These are phyloP conservation scores for Termitomyces sp. DNA, from an alignment of 768 basidiomycete species.

Conservation along the genomic window DNA sequence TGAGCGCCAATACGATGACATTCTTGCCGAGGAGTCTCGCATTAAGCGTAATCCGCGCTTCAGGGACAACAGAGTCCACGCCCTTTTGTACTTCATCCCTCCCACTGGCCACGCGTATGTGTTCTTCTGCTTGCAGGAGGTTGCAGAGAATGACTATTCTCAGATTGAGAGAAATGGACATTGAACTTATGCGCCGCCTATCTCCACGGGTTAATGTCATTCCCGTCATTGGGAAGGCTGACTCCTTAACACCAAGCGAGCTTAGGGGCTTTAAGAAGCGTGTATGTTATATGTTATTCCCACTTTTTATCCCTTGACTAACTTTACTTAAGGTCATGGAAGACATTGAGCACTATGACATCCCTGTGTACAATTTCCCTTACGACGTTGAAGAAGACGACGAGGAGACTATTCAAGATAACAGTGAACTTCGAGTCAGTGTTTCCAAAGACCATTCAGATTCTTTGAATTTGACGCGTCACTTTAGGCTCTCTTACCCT, in stretches of 20 bases:
- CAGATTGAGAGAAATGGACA: slow-evolving; percentile 95
- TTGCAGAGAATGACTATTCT: slow-evolving; percentile 1
- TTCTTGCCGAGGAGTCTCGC: slow-evolving; percentile 95
- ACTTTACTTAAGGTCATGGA: slow-evolving; percentile 82
- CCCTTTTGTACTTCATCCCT: slow-evolving; percentile 95
- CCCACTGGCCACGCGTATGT: slow-evolving; percentile 96
- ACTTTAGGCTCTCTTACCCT: slow-evolving; percentile 80
- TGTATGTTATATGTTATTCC: slow-evolving; percentile 30
- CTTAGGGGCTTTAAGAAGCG: slow-evolving; percentile 95
- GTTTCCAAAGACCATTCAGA: not conserved
- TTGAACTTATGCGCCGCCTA: slow-evolving; percentile 96
- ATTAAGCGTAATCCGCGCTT: slow-evolving; percentile 99
- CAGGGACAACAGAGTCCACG: slow-evolving; percentile 96
- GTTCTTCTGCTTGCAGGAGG: not conserved
- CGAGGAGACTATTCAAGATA: slow-evolving; percentile 97
- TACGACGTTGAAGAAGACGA: slow-evolving; percentile 99
- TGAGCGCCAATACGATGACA: slow-evolving; percentile 98
- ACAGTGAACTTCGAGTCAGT: slow-evolving; percentile 85
- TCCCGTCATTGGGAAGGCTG: slow-evolving; percentile 95
- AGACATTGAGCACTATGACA: slow-evolving; percentile 97
- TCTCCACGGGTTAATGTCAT: slow-evolving; percentile 99
- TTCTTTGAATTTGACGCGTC: not conserved
- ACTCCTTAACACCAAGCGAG: slow-evolving; percentile 90
- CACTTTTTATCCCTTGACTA: not conserved
- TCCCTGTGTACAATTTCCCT: slow-evolving; percentile 99